Percentiles rank a stretch among this genome's conserved stretches.
phyloP scores from a whole-genome alignment of 495 filamentous ascomycete species.

The Daldinia grandis region DNA sequence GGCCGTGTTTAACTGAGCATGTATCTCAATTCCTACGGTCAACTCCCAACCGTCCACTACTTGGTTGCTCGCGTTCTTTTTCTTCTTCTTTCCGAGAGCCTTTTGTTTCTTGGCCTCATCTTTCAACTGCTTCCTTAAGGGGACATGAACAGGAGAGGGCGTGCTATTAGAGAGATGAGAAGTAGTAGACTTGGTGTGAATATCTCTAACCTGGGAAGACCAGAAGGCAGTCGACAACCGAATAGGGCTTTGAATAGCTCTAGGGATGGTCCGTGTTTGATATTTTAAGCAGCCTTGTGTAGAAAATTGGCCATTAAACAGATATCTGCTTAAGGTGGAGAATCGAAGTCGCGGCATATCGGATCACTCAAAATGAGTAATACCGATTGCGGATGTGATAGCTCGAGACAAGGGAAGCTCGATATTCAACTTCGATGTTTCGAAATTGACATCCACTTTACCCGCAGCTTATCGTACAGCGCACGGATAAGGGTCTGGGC shows the following conservation, averaged over 20 bases:
- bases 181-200: slow-evolving; percentile 30
- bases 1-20: slow-evolving; percentile 90
- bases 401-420: neutral
- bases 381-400: neutral
- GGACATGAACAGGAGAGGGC: slow-evolving; percentile 45
- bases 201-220: slow-evolving; percentile 24
- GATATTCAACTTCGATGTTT: neutral
- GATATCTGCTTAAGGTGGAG: slow-evolving; percentile 55
- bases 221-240: neutral
- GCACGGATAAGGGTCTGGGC: neutral
- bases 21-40: slow-evolving; percentile 95
- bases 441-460: neutral
- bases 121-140: slow-evolving; percentile 78
- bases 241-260: slow-evolving; percentile 1
- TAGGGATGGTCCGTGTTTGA: slow-evolving; percentile 6
- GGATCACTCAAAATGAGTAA: neutral
- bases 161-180: slow-evolving; percentile 13
- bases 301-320: slow-evolving; percentile 55
- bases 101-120: slow-evolving; percentile 69
- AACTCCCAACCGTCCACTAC: slow-evolving; percentile 78
- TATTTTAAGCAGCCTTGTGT: slow-evolving; percentile 52
- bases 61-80: slow-evolving; percentile 58
- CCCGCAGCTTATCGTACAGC: neutral
- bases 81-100: slow-evolving; percentile 47
- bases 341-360: slow-evolving; percentile 50